Conservation (phyloP, 768 basidiomycete genomes). For the Macrocybe gigantea region DNA sequence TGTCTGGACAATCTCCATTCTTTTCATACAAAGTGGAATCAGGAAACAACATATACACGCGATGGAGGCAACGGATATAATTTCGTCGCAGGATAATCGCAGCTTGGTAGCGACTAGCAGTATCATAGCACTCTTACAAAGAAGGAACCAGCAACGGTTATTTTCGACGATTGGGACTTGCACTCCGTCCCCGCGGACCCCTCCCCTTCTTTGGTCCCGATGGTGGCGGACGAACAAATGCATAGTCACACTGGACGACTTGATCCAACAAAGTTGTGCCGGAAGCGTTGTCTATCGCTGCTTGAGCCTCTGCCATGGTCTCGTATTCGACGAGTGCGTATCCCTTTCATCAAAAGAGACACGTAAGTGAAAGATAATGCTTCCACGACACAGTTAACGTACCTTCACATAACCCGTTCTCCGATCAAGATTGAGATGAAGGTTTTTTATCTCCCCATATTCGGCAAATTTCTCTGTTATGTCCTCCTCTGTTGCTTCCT, state of each 20-base stretch:
- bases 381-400: slow-evolving; percentile 13
- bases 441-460: slow-evolving; percentile 95
- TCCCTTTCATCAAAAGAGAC: slow-evolving; percentile 48
- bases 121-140: background rate
- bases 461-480: slow-evolving; percentile 94
- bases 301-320: slow-evolving; percentile 89
- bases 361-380: background rate
- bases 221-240: slow-evolving; percentile 86
- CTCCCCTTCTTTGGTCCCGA: slow-evolving; percentile 77
- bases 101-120: slow-evolving; percentile 1
- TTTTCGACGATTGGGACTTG: slow-evolving; percentile 66
- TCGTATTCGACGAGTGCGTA: slow-evolving; percentile 98
- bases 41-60: no score
- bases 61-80: no score
- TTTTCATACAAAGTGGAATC: no score
- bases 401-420: slow-evolving; percentile 99
- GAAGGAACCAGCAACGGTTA: slow-evolving; percentile 13
- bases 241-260: slow-evolving; percentile 83
- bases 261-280: slow-evolving; percentile 85
- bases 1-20: no score
- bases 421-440: slow-evolving; percentile 94
- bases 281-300: slow-evolving; percentile 86
- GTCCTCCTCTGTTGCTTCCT: slow-evolving; percentile 98
- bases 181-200: slow-evolving; percentile 68
- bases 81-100: no score